Percentiles rank a stretch among this genome's conserved stretches.
These are phyloP conservation scores for Metschnikowia picachoensis DNA, from an alignment of 805 yeast species.

Conservation along the genomic window DNA sequence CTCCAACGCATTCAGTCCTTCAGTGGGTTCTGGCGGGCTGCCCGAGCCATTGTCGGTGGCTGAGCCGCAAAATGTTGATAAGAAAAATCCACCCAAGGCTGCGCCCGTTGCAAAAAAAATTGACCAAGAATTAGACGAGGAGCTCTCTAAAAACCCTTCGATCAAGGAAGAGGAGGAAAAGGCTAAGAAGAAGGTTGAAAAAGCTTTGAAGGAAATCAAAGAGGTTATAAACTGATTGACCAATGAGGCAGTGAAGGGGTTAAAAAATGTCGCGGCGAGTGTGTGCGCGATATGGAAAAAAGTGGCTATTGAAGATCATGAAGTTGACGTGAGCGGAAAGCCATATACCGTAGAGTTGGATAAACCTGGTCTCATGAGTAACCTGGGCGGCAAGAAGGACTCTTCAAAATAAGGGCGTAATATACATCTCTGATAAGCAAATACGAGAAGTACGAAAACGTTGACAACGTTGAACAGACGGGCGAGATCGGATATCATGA, in stretches of 20 bases:
- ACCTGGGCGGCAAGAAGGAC: no score
- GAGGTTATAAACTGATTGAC: constrained; percentile 2
- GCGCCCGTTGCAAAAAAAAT: constrained; percentile 39
- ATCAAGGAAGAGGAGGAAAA: constrained; percentile 26
- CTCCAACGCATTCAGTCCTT: constrained; percentile 6
- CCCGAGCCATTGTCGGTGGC: constrained; percentile 6
- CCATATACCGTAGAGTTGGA: background rate
- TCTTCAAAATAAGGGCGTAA: no score
- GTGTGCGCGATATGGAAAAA: no score
- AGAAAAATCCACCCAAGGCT: constrained; percentile 36
- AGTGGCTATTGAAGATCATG: no score
- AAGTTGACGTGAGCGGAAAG: background rate
- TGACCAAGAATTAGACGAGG: constrained; percentile 33
- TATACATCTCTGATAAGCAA: background rate
- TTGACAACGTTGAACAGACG: background rate
- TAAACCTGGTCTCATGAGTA: no score
- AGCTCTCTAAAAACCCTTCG: constrained; percentile 33
- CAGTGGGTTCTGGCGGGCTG: constrained; percentile 12
- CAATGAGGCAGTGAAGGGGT: background rate
- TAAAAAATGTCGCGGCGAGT: background rate
- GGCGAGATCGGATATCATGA: background rate
- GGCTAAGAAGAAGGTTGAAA: constrained; percentile 24
- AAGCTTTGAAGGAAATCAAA: constrained; percentile 17
- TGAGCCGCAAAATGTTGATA: constrained; percentile 20
- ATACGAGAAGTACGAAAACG: background rate